Evolutionary conservation across 768 basidiomycete genomes (phyloP).

Genomic region (Mrakia hoshinonis): DNA sequence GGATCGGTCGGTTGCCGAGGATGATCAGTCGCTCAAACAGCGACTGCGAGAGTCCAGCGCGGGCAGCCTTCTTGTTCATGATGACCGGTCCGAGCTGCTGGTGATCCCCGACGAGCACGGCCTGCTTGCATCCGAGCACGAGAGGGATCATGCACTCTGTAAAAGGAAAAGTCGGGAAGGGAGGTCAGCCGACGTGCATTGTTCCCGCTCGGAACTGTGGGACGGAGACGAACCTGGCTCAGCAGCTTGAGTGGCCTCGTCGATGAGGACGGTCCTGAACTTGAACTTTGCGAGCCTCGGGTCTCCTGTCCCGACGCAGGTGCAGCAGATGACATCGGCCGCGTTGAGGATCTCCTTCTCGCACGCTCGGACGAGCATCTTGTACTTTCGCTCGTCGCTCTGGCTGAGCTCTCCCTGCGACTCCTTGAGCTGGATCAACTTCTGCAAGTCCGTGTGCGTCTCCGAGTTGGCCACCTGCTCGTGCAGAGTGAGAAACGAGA

Average conservation of each 20-base stretch:
- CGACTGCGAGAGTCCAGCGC: slow-evolving; percentile 96
- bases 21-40: slow-evolving; percentile 95
- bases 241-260: slow-evolving; percentile 96
- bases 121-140: slow-evolving; percentile 95
- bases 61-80: slow-evolving; percentile 99
- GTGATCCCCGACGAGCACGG: slow-evolving; percentile 94
- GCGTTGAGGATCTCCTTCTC: slow-evolving; percentile 94
- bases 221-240: slow-evolving; percentile 63
- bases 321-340: slow-evolving; percentile 97
- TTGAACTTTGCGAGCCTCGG: slow-evolving; percentile 93
- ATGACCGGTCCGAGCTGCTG: slow-evolving; percentile 96
- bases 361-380: slow-evolving; percentile 84
- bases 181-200: slow-evolving; percentile 9
- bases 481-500: slow-evolving; percentile 87
- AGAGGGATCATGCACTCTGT: slow-evolving; percentile 99
- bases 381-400: slow-evolving; percentile 95
- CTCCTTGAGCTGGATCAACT: slow-evolving; percentile 93
- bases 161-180: slow-evolving; percentile 22
- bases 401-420: slow-evolving; percentile 96
- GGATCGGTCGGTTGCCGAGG: slow-evolving; percentile 90
- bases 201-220: background rate
- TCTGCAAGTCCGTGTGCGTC: slow-evolving; percentile 92
- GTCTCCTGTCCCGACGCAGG: slow-evolving; percentile 95
- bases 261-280: slow-evolving; percentile 95
- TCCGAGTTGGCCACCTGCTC: slow-evolving; percentile 96